Evolutionary conservation across 202 grass and related monocot genomes (phyloP), one percentile per base, ranked within the genome.

Genomic region (Cymbopogon flexuosus): DNA sequence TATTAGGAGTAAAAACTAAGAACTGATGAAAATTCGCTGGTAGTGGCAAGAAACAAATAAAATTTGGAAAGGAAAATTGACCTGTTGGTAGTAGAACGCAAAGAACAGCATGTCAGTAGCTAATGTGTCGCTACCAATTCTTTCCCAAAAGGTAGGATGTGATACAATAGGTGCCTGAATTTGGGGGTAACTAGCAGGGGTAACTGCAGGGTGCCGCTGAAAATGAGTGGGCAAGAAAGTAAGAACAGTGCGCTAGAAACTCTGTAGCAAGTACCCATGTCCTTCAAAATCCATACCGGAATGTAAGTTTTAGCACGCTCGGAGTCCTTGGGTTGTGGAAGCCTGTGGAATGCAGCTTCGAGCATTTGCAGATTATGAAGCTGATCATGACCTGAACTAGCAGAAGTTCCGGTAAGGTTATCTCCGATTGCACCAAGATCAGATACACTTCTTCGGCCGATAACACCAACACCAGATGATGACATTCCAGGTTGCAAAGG

Each of bases 41-140:
- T 40, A 10, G 31, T 65, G 36, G 11, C 23, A 62, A 65, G 22
- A 41, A 76, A 79, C 6, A 46, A 78, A 61, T 70, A 29, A 3
- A 78, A 47, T 66, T 43, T 18, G 67, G 34, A 85, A 75, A 35
- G 13, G 23, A 83, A 39, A 56, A 70, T 51, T 66, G 41, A 99
- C 96, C 85, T 89, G 96, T 79, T 96, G 96, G 78, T 99, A 93
- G 75, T 99, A 99, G 79, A 99, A 99, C 10, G 96, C 92, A 83
- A 99, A 99, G 78, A 99, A 99, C 24, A 99, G 72, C 79, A 92
- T 85, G 86, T 99, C 96, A 2, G 92, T 91, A 64, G 92, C 83
- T 74, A 93, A 75, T 69, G 96, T 70, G 91, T 99, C 92, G 30
- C 85, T 72, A 73, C 90, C 90, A 10, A 96, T 81, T 76, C 92